These are phyloP conservation scores for Penicillium sp. DNA, from an alignment of 2,329 filamentous ascomycete genomes.

Conservation along the genomic window DNA sequence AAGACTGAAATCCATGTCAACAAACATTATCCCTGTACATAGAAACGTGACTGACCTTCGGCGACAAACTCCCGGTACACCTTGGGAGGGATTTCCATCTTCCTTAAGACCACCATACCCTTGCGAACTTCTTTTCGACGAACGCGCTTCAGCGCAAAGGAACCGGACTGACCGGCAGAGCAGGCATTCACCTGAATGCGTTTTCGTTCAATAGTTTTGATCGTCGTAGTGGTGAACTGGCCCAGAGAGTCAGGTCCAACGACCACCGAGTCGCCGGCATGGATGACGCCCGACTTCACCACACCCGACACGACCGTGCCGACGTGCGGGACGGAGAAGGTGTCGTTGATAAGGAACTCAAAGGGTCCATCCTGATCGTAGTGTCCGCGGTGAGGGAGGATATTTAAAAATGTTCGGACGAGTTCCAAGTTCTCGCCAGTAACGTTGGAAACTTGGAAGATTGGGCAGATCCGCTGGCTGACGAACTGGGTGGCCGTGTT, in stretches of 20 bases:
- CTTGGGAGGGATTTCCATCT: constrained; percentile 70
- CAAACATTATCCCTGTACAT: background rate
- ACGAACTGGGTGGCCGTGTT: constrained; percentile 96
- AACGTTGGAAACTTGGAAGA: constrained; percentile 98
- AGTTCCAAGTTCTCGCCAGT: constrained; percentile 88
- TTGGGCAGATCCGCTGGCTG: constrained; percentile 88
- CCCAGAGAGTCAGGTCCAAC: constrained; percentile 89
- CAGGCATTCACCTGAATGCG: constrained; percentile 83
- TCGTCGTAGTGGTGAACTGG: constrained; percentile 80
- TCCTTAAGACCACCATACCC: constrained; percentile 94
- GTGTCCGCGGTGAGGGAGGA: constrained; percentile 88
- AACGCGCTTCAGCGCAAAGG: constrained; percentile 84
- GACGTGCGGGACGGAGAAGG: constrained; percentile 94
- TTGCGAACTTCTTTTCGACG: constrained; percentile 91
- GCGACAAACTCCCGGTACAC: constrained; percentile 75
- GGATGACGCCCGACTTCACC: constrained; percentile 80
- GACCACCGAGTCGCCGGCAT: constrained; percentile 83
- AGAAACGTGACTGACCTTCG: constrained; percentile 56
- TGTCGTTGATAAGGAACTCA: constrained; percentile 95
- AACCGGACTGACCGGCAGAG: constrained; percentile 87
- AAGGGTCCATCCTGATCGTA: constrained; percentile 87
- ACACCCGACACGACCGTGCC: constrained; percentile 95
- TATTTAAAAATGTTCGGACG: constrained; percentile 90
- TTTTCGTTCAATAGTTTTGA: constrained; percentile 93
- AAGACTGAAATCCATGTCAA: constrained; percentile 59